Evolutionary conservation across 257 asterid genomes (phyloP).

Genomic region (Marsdenia floribunda): DNA sequence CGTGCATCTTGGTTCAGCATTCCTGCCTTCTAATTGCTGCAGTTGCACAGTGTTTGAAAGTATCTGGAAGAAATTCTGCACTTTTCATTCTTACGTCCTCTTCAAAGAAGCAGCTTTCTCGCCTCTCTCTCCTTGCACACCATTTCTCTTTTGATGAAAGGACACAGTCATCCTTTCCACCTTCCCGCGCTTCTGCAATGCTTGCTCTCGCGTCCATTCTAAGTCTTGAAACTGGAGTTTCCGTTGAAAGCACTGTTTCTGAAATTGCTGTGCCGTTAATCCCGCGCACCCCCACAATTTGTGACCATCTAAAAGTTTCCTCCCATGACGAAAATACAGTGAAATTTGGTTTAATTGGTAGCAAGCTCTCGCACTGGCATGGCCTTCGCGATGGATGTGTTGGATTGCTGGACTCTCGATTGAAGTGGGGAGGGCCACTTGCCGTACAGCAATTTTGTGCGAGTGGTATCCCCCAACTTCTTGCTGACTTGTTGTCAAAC

Average conservation of each 20-base stretch:
- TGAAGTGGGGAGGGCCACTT: constrained; percentile 95
- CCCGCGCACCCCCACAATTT: constrained; percentile 88
- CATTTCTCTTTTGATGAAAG: constrained; percentile 79
- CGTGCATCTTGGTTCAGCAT: constrained; percentile 63
- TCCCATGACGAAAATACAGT: constrained; percentile 42
- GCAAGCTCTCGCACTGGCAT: constrained; percentile 77
- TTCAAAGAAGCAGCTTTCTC: constrained; percentile 72
- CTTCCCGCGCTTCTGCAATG: constrained; percentile 88
- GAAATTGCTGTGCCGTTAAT: constrained; percentile 93
- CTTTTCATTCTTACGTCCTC: constrained; percentile 84
- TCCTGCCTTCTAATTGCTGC: constrained; percentile 74
- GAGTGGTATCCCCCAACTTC: constrained; percentile 90
- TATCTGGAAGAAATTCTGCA: constrained; percentile 86
- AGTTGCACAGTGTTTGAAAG: constrained; percentile 66
- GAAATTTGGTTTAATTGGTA: constrained; percentile 33
- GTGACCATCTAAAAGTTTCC: constrained; percentile 73
- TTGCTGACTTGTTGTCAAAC: constrained; percentile 72
- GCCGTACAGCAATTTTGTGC: constrained; percentile 97
- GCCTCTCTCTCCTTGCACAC: constrained; percentile 79
- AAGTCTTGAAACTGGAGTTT: constrained; percentile 70
- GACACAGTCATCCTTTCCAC: constrained; percentile 59
- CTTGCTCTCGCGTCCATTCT: constrained; percentile 90
- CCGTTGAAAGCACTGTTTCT: constrained; percentile 54
- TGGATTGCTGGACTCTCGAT: constrained; percentile 79
- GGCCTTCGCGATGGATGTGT: constrained; percentile 88